A percentile compares a stretch with the other conserved stretches of the same genome.
These are phyloP conservation scores for Bolboschoenus planiculmis DNA, from an alignment of 176 grass and related monocot genomes.

Conservation along the genomic window DNA sequence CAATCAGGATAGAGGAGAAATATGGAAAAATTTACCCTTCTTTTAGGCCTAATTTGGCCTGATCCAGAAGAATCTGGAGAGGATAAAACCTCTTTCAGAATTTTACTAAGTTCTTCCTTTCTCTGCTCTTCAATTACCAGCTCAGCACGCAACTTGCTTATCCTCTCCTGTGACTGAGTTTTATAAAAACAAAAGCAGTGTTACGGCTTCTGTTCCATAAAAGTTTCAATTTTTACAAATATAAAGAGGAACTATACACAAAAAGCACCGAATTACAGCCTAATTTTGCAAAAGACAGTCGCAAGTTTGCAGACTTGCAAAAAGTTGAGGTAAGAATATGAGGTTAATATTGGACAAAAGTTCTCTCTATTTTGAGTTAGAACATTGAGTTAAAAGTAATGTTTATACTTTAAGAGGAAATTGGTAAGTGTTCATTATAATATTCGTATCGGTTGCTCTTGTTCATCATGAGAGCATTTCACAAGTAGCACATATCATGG, in stretches of 20 bases:
- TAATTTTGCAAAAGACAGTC: neutral
- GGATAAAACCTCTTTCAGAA: slow-evolving; percentile 65
- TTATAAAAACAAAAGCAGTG: slow-evolving; percentile 21
- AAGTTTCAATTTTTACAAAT: neutral
- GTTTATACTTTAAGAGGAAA: neutral
- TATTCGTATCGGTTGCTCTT: neutral
- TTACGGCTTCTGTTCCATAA: neutral
- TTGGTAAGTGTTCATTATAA: neutral
- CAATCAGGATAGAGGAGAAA: neutral
- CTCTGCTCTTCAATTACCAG: slow-evolving; percentile 83
- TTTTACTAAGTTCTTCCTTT: slow-evolving; percentile 69
- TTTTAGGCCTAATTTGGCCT: slow-evolving; percentile 37
- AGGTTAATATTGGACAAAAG: neutral
- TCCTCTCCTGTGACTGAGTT: slow-evolving; percentile 70
- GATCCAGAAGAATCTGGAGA: slow-evolving; percentile 38
- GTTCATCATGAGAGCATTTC: neutral
- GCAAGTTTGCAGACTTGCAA: neutral
- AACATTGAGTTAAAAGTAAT: neutral
- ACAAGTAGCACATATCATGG: neutral
- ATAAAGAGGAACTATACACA: neutral
- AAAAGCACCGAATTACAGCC: neutral
- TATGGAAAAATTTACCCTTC: slow-evolving; percentile 49
- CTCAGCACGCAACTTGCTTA: slow-evolving; percentile 63
- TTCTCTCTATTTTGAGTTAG: neutral
- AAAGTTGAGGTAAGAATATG: neutral